phyloP scores from a whole-genome alignment of 495 filamentous ascomycete genomes.

The Lentithecium fluviatile region DNA sequence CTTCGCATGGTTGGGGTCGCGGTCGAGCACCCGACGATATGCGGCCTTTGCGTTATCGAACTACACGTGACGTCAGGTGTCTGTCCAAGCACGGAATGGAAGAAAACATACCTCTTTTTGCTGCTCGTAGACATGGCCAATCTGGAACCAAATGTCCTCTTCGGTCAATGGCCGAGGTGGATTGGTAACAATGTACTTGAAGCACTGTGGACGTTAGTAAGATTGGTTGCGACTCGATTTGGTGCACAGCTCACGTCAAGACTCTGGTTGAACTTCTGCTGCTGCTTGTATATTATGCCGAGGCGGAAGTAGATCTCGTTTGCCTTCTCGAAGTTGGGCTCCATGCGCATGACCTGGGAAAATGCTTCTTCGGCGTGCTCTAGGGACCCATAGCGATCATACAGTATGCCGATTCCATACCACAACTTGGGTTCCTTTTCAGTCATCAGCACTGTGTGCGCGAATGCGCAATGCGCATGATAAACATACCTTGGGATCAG shows the following conservation, averaged over 20 bases:
- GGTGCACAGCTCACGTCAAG: conserved; percentile 70
- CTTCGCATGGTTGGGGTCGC: conserved; percentile 95
- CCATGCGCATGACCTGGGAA: conserved; percentile 98
- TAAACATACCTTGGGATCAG: conserved; percentile 80
- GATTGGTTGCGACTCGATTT: not conserved
- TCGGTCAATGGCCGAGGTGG: conserved; percentile 91
- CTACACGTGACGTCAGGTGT: conserved; percentile 50
- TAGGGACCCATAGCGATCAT: conserved; percentile 93
- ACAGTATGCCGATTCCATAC: conserved; percentile 98
- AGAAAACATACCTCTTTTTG: conserved; percentile 87
- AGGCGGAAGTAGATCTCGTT: conserved; percentile 99
- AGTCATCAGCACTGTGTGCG: conserved; percentile 12
- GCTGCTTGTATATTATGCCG: conserved; percentile 99
- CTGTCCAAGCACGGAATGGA: conserved; percentile 33
- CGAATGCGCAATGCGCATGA: not conserved
- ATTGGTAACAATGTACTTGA: conserved; percentile 94
- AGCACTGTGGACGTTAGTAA: conserved; percentile 62
- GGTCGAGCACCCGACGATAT: conserved; percentile 89
- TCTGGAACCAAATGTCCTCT: conserved; percentile 99
- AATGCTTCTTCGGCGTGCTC: conserved; percentile 99
- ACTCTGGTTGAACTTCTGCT: conserved; percentile 89
- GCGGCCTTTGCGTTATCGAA: conserved; percentile 89
- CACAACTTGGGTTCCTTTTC: conserved; percentile 90
- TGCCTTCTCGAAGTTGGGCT: conserved; percentile 96
- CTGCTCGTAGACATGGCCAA: conserved; percentile 97